These are phyloP conservation scores for Xylaria sp. DNA, from an alignment of 2,329 filamentous ascomycete genomes.

Conservation along the genomic window DNA sequence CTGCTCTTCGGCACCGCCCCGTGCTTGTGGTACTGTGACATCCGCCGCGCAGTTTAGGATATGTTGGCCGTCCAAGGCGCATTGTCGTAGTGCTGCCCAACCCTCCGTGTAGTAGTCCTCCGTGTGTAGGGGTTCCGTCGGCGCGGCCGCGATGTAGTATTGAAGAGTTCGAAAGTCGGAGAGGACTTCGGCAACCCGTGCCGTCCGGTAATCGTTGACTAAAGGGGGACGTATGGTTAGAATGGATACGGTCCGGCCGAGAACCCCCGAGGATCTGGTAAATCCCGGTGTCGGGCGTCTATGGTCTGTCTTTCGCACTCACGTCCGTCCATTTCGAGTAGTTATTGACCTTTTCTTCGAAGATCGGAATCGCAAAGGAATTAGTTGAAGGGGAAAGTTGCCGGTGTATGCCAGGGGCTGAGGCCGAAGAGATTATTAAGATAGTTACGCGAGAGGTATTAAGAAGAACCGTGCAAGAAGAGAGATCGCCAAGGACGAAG, in stretches of 20 bases:
- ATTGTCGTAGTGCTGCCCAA: slow-evolving; percentile 71
- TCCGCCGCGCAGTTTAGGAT: slow-evolving; percentile 74
- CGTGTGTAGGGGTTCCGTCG: slow-evolving; percentile 64
- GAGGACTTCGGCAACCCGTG: slow-evolving; percentile 71
- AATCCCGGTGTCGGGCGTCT: slow-evolving; percentile 8
- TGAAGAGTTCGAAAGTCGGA: slow-evolving; percentile 71
- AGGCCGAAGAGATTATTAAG: slow-evolving; percentile 23
- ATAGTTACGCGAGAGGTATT: slow-evolving; percentile 28
- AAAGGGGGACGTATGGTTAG: slow-evolving; percentile 38
- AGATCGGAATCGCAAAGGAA: slow-evolving; percentile 10
- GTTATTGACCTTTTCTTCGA: slow-evolving; percentile 11
- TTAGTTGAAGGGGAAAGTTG: slow-evolving; percentile 27
- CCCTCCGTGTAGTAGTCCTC: slow-evolving; percentile 73
- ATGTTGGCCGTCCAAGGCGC: slow-evolving; percentile 70
- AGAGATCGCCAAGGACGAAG: slow-evolving; percentile 26
- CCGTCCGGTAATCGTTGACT: slow-evolving; percentile 71
- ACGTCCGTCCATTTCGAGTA: slow-evolving; percentile 50
- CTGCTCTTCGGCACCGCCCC: slow-evolving; percentile 69
- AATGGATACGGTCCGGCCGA: slow-evolving; percentile 11
- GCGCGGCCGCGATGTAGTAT: slow-evolving; percentile 69
- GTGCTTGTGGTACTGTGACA: slow-evolving; percentile 65
- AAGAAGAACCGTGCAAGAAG: slow-evolving; percentile 26
- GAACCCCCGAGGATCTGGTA: slow-evolving; percentile 1
- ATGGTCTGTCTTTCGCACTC: slow-evolving; percentile 40
- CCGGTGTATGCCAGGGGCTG: slow-evolving; percentile 17